Conservation (phyloP, 768 basidiomycete species). For the Fistulinella prunicolor region DNA sequence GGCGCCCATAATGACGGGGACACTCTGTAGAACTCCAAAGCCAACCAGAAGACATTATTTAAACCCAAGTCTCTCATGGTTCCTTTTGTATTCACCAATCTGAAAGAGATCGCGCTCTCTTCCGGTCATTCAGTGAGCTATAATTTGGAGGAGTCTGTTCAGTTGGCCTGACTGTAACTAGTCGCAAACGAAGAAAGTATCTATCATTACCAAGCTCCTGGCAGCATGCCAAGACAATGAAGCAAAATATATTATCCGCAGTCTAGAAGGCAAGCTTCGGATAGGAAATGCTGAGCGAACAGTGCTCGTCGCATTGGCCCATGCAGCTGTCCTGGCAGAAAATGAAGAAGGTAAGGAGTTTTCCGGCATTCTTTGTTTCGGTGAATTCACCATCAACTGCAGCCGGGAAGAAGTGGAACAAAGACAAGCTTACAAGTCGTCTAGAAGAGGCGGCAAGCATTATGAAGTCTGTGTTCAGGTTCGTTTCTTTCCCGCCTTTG, state of each 20-base stretch:
- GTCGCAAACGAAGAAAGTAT: constrained; percentile 95
- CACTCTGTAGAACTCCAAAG: constrained; percentile 76
- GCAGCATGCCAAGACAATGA: constrained; percentile 90
- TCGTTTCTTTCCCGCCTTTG: constrained; percentile 11
- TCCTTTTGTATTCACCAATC: constrained; percentile 82
- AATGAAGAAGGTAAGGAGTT: constrained; percentile 51
- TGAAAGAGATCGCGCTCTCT: constrained; percentile 87
- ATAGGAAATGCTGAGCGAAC: constrained; percentile 97
- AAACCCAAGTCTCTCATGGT: constrained; percentile 91
- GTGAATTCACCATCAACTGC: not conserved
- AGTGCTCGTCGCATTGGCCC: constrained; percentile 91
- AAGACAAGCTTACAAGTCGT: constrained; percentile 66
- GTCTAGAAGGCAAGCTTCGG: constrained; percentile 93
- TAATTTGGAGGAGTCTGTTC: not conserved
- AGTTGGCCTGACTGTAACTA: constrained; percentile 29
- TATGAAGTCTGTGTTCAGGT: constrained; percentile 95
- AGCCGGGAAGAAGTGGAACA: constrained; percentile 74
- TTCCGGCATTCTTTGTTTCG: not conserved
- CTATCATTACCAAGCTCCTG: constrained; percentile 89
- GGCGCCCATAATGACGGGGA: not conserved
- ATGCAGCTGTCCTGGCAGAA: constrained; percentile 83
- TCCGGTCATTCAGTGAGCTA: constrained; percentile 73
- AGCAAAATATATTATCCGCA: constrained; percentile 95
- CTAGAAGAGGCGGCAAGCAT: constrained; percentile 74
- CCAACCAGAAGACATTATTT: constrained; percentile 89